Evolutionary conservation across 2,329 filamentous ascomycete genomes (phyloP), one percentile per base, ranked within the genome.

Genomic region (Endocalyx cinctus): DNA sequence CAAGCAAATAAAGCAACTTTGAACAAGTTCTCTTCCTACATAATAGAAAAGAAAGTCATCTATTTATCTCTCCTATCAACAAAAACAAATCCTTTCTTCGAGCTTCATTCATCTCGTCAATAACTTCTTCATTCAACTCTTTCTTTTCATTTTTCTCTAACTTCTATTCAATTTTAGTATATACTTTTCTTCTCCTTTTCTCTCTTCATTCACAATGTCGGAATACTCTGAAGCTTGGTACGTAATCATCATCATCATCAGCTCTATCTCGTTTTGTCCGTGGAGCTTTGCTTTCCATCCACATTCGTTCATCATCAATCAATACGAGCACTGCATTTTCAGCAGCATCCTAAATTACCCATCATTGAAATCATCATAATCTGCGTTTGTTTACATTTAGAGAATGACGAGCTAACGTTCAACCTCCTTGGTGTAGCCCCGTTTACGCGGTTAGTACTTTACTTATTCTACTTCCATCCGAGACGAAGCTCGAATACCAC

Each of bases 391-490:
- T n/a, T n/a, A n/a, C n/a, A n/a, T n/a, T n/a, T n/a, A 25, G 22
- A 15, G 13, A 19, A 28, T 31, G 11, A 27, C 38, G 37, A 43
- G 42, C 50, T 57, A 51, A 56, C 40, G 18, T 44, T 41, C 34
- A n/a, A n/a, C n/a, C 37, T 29, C 40, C 39, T 43, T 46, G 38
- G 31, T 60, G 45, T 56, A 98, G 90, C 75, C 90, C 90, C 71
- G 90, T 94, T 60, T 98, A 97, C 75, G 87, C 92, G 78, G 92
- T 97, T 80, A 87, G 90, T 95, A n/a, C n/a, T n/a, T n/a, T n/a
- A n/a, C n/a, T n/a, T n/a, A n/a, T n/a, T n/a, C n/a, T n/a, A n/a
- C n/a, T n/a, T n/a, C n/a, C n/a, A n/a, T n/a, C n/a, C n/a, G n/a
- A n/a, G n/a, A n/a, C n/a, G n/a, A n/a, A n/a, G n/a, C n/a, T n/a